phyloP scores from a whole-genome alignment of 2,329 filamentous ascomycete genomes.

The Botrytis paeoniae region DNA sequence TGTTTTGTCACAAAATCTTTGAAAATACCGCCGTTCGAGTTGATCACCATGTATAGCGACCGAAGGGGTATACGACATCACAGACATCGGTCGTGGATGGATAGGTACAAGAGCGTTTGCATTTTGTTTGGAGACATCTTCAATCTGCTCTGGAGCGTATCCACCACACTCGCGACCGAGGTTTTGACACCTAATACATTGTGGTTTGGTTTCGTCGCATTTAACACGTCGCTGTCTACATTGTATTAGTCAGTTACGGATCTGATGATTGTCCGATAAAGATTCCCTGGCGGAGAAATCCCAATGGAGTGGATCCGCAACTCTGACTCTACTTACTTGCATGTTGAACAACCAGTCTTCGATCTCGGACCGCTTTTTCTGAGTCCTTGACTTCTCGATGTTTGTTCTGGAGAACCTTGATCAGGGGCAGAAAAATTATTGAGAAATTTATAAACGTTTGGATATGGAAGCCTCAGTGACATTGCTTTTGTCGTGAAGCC shows the following conservation, averaged over 20 bases:
- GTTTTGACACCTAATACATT: conserved; percentile 37
- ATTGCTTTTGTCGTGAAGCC: conserved; percentile 31
- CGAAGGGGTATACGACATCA: conserved; percentile 34
- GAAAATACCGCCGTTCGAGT: conserved; percentile 36
- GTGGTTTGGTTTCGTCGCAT: conserved; percentile 38
- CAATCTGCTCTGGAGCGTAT: conserved; percentile 34
- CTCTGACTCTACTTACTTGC: conserved; percentile 34
- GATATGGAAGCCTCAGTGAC: conserved; percentile 37
- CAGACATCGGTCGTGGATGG: conserved; percentile 35
- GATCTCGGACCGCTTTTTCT: conserved; percentile 38
- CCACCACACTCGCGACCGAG: conserved; percentile 38
- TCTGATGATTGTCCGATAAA: conserved; percentile 7
- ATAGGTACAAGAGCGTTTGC: conserved; percentile 31
- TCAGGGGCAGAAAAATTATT: conserved; percentile 37
- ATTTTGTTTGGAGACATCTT: conserved; percentile 31
- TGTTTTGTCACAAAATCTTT: conserved; percentile 38
- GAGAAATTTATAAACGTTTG: conserved; percentile 39
- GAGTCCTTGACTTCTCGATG: conserved; percentile 36
- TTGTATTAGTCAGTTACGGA: conserved; percentile 23
- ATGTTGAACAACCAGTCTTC: conserved; percentile 38
- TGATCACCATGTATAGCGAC: conserved; percentile 33
- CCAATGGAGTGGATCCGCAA: conserved; percentile 6
- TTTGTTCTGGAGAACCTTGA: conserved; percentile 35
- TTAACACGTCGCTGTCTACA: conserved; percentile 38
- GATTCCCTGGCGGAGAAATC: conserved; percentile 11